phyloP scores from a whole-genome alignment of 2,329 filamentous ascomycete genomes.

The Phyllosticta capitalensis region DNA sequence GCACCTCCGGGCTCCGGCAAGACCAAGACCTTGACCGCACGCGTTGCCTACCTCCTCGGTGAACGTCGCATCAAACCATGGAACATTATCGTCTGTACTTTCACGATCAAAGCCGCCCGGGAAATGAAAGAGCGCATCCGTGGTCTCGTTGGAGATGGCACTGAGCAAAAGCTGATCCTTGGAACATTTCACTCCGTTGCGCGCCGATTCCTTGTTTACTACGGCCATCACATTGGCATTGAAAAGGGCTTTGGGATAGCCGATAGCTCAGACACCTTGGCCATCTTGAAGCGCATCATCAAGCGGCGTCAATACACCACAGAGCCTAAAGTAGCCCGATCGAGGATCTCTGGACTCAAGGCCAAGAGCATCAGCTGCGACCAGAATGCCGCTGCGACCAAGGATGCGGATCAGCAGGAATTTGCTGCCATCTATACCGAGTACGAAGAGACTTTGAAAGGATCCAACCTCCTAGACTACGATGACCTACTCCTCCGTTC shows the following conservation, averaged over 20 bases:
- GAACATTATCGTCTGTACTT: slow-evolving; percentile 91
- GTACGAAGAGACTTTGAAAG: slow-evolving; percentile 66
- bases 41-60: slow-evolving; percentile 79
- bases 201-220: slow-evolving; percentile 70
- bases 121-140: slow-evolving; percentile 90
- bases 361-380: slow-evolving; percentile 43
- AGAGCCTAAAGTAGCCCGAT: slow-evolving; percentile 60
- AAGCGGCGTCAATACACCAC: slow-evolving; percentile 61
- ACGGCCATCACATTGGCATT: slow-evolving; percentile 77
- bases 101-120: slow-evolving; percentile 86
- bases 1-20: slow-evolving; percentile 68
- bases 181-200: slow-evolving; percentile 95
- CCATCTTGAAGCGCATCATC: slow-evolving; percentile 73
- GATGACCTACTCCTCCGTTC: slow-evolving; percentile 85
- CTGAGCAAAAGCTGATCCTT: slow-evolving; percentile 68
- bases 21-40: slow-evolving; percentile 87
- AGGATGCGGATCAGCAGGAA: slow-evolving; percentile 49
- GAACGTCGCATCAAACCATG: slow-evolving; percentile 63
- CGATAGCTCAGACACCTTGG: slow-evolving; percentile 69
- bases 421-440: slow-evolving; percentile 59
- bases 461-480: slow-evolving; percentile 82
- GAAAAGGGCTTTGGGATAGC: slow-evolving; percentile 81
- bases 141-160: slow-evolving; percentile 65
- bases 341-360: slow-evolving; percentile 62
- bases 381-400: slow-evolving; percentile 31